Evolutionary conservation across 192 early-diverging fungal species (phyloP).

Genomic region (Linnemannia exigua): DNA sequence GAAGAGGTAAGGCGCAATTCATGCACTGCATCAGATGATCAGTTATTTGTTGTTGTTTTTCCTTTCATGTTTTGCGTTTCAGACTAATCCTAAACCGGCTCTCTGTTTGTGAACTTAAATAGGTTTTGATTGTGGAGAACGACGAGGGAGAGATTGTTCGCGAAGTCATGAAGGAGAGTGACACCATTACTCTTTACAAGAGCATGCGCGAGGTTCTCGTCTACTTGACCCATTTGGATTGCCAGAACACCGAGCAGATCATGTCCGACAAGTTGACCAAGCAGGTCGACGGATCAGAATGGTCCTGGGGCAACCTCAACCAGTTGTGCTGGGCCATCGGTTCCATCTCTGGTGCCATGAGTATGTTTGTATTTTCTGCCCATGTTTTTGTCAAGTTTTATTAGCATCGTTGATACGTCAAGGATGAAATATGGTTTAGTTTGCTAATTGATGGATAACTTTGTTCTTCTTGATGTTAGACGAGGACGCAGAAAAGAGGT

Average conservation of each 20-base stretch:
- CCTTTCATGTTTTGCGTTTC: neutral
- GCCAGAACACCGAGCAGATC: conserved; percentile 93
- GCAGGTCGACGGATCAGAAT: conserved; percentile 97
- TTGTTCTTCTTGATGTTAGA: conserved; percentile 34
- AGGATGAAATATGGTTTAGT: neutral
- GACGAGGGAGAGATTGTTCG: conserved; percentile 99
- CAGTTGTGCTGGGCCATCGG: conserved; percentile 99
- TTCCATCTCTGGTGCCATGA: conserved; percentile 97
- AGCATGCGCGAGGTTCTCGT: conserved; percentile 97
- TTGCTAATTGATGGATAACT: neutral
- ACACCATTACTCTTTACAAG: conserved; percentile 99
- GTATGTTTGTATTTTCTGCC: conserved; percentile 22
- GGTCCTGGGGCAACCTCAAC: conserved; percentile 98
- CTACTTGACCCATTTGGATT: conserved; percentile 97
- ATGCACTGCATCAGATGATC: neutral
- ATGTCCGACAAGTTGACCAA: conserved; percentile 93
- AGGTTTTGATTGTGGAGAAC: conserved; percentile 97
- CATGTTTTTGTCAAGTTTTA: neutral
- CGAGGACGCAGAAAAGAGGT: conserved; percentile 97
- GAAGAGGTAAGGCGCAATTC: conserved; percentile 80
- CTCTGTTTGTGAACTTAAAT: neutral
- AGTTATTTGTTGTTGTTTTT: neutral
- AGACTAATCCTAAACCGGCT: neutral
- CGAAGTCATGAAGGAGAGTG: conserved; percentile 96
- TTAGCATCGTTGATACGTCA: neutral